Percentiles rank a stretch among this genome's conserved stretches.
Conservation (phyloP, 768 basidiomycete genomes). For the Russula virescens region DNA sequence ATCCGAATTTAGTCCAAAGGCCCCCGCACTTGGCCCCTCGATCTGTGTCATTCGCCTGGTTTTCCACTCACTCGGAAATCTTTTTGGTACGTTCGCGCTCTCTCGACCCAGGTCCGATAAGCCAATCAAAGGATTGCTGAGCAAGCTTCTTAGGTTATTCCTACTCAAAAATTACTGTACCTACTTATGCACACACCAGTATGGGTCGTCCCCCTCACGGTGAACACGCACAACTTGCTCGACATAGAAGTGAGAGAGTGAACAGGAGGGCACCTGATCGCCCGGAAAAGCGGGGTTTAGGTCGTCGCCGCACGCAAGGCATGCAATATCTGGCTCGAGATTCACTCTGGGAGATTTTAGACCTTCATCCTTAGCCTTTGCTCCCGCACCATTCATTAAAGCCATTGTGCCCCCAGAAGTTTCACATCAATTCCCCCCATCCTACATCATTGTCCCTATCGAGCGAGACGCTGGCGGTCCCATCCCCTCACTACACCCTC, state of each 20-base stretch:
- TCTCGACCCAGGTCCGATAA: background rate
- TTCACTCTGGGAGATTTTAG: slow-evolving; percentile 8
- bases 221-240: background rate
- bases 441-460: slow-evolving; percentile 1
- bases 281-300: slow-evolving; percentile 15
- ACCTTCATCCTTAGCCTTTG: slow-evolving; percentile 15
- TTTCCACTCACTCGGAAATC: background rate
- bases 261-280: slow-evolving; percentile 19
- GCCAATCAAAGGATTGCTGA: background rate
- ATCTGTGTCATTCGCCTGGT: background rate
- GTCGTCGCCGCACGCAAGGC: background rate
- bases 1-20: slow-evolving; percentile 11
- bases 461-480: background rate
- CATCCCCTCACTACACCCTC: background rate
- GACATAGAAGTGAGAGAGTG: background rate
- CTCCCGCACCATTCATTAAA: slow-evolving; percentile 18
- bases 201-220: background rate
- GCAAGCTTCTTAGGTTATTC: background rate
- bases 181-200: background rate
- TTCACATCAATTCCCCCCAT: background rate
- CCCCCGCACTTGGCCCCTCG: slow-evolving; percentile 2
- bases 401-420: background rate
- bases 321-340: slow-evolving; percentile 10
- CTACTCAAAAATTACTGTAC: background rate
- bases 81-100: background rate